A percentile compares a stretch with the other conserved stretches of the same genome.
phyloP scores from a whole-genome alignment of 2,329 filamentous ascomycete genomes.

The Venturia effusa region DNA sequence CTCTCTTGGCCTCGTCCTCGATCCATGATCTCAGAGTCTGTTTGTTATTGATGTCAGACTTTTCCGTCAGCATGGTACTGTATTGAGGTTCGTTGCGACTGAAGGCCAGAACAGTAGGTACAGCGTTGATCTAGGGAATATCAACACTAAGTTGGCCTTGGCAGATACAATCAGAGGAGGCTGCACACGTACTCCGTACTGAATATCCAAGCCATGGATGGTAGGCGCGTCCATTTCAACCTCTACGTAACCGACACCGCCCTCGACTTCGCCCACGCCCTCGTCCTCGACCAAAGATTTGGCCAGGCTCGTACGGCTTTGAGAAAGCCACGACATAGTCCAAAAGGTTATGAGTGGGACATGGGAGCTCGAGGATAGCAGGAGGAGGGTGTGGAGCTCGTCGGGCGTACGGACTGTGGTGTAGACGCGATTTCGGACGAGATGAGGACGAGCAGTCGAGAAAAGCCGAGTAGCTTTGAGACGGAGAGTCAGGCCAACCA shows the following conservation, averaged over 20 bases:
- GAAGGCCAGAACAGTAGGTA: conserved; percentile 40
- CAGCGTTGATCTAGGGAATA: conserved; percentile 28
- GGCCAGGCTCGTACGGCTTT: conserved; percentile 33
- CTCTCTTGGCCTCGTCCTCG: conserved; percentile 34
- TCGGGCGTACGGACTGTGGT: conserved; percentile 30
- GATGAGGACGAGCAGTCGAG: conserved; percentile 13
- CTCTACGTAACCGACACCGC: conserved; percentile 36
- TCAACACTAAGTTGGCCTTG: neutral
- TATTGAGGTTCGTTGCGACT: conserved; percentile 39
- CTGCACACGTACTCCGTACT: conserved; percentile 24
- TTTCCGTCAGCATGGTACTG: conserved; percentile 31
- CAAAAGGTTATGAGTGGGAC: conserved; percentile 38
- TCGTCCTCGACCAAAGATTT: conserved; percentile 32
- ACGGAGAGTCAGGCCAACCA: neutral
- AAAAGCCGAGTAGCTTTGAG: conserved; percentile 7
- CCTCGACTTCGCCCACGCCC: conserved; percentile 32
- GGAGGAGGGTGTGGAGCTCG: conserved; percentile 36
- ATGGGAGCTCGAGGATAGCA: conserved; percentile 35
- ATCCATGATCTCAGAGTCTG: conserved; percentile 37
- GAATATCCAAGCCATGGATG: conserved; percentile 30
- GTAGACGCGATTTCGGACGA: conserved; percentile 25
- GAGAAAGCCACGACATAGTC: conserved; percentile 37
- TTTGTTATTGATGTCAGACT: conserved; percentile 35
- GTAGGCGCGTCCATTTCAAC: conserved; percentile 37
- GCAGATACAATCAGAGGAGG: neutral